Conservation (phyloP, 495 filamentous ascomycete genomes). For the Talaromyces liani region DNA sequence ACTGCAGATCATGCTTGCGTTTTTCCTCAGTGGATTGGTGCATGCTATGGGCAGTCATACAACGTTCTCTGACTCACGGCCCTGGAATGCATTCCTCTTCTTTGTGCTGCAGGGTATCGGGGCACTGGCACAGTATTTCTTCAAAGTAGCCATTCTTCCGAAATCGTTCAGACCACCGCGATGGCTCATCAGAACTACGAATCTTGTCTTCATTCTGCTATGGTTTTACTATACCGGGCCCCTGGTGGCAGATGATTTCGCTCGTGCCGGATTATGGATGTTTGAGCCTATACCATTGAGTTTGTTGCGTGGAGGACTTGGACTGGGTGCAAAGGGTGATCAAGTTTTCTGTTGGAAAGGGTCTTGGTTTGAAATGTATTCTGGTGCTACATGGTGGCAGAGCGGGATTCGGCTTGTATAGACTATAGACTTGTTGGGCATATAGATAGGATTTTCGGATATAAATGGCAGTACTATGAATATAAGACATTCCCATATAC, state of each 20-base stretch:
- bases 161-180: conserved; percentile 15
- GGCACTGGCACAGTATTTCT: conserved; percentile 39
- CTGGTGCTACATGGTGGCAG: conserved; percentile 56
- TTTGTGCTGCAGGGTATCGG: conserved; percentile 57
- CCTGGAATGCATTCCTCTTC: conserved; percentile 31
- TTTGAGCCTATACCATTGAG: conserved; percentile 66
- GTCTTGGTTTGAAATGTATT: conserved; percentile 42
- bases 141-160: conserved; percentile 7
- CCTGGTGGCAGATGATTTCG: conserved; percentile 55
- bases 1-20: conserved; percentile 39
- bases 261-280: conserved; percentile 53
- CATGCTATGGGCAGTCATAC: conserved; percentile 54
- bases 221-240: conserved; percentile 54
- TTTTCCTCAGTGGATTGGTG: conserved; percentile 51
- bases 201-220: conserved; percentile 30
- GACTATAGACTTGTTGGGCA: background rate
- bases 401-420: conserved; percentile 39
- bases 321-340: conserved; percentile 37
- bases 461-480: background rate
- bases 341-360: conserved; percentile 52
- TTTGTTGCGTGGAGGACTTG: conserved; percentile 41
- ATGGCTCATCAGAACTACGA: conserved; percentile 34
- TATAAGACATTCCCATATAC: background rate
- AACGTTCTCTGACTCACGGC: conserved; percentile 35
- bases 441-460: background rate